Evolutionary conservation across 2,329 filamentous ascomycete species (phyloP).

Genomic region (Pyricularia pennisetigena): DNA sequence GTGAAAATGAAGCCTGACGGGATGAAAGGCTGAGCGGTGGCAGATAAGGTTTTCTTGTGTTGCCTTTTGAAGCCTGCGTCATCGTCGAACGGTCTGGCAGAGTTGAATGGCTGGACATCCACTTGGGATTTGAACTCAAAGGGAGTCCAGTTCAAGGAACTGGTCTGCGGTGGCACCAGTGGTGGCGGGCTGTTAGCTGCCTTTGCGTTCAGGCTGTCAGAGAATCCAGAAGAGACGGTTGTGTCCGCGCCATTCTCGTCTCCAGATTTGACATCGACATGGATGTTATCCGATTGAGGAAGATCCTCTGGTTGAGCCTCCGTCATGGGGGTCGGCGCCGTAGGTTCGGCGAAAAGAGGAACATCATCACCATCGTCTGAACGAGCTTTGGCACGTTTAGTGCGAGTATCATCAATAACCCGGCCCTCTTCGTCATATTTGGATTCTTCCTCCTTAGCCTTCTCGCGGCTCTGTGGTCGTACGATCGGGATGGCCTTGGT

Average conservation of each 20-base stretch:
- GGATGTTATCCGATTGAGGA: slow-evolving; percentile 19
- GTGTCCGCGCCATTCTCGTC: slow-evolving; percentile 35
- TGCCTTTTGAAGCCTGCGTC: slow-evolving; percentile 28
- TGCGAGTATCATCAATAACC: slow-evolving; percentile 54
- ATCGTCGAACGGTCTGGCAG: slow-evolving; percentile 38
- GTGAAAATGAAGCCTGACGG: slow-evolving; percentile 26
- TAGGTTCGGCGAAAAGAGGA: slow-evolving; percentile 59
- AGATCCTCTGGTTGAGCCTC: slow-evolving; percentile 15
- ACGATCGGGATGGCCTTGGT: slow-evolving; percentile 81
- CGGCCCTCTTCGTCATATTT: slow-evolving; percentile 50
- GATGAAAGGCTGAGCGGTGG: slow-evolving; percentile 60
- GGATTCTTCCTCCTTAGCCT: slow-evolving; percentile 18
- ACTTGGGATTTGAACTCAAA: slow-evolving; percentile 47
- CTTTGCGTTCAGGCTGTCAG: slow-evolving; percentile 44
- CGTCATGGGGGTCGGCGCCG: slow-evolving; percentile 18
- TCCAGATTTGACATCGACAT: slow-evolving; percentile 17
- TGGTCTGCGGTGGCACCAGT: slow-evolving; percentile 39
- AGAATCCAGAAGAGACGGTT: slow-evolving; percentile 43
- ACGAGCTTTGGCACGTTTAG: slow-evolving; percentile 65
- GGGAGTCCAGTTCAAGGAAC: slow-evolving; percentile 42
- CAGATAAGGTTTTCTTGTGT: slow-evolving; percentile 54
- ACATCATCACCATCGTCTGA: slow-evolving; percentile 62
- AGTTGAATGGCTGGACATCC: slow-evolving; percentile 40
- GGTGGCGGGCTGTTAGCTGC: slow-evolving; percentile 39
- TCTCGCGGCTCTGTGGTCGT: slow-evolving; percentile 47